Conservation (phyloP, 768 basidiomycete species). For the Tricholoma saponaceum region DNA sequence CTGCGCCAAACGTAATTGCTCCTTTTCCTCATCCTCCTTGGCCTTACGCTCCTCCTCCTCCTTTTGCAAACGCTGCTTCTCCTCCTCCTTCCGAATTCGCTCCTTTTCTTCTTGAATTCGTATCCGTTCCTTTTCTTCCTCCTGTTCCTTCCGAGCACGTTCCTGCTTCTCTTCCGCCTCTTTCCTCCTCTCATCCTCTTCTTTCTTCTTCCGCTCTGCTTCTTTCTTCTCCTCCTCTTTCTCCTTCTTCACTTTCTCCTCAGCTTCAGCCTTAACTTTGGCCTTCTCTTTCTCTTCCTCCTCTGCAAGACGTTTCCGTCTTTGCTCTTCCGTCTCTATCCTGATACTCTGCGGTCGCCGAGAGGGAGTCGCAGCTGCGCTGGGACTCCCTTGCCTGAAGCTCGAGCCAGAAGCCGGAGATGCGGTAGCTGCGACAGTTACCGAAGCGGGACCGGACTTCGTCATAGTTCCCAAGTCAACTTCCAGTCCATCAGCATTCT, state of each 20-base stretch:
- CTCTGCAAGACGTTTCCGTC: conserved; percentile 40
- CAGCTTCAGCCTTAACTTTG: conserved; percentile 34
- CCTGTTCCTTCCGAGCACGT: conserved; percentile 26
- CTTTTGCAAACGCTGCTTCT: conserved; percentile 21
- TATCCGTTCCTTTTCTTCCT: conserved; percentile 22
- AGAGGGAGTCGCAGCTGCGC: conserved; percentile 26
- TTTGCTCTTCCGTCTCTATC: conserved; percentile 57
- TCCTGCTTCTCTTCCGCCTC: conserved; percentile 27
- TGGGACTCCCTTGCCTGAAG: conserved; percentile 34
- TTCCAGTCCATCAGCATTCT: conserved; percentile 62
- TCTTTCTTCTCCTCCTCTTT: conserved; percentile 37
- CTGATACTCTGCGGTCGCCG: conserved; percentile 43
- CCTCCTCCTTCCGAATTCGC: conserved; percentile 30
- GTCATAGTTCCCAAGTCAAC: conserved; percentile 54
- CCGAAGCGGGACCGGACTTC: conserved; percentile 35
- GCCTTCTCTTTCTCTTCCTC: conserved; percentile 42
- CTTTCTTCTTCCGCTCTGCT: conserved; percentile 29
- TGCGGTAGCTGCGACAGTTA: conserved; percentile 35
- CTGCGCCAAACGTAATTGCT: conserved; percentile 36
- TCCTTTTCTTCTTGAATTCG: conserved; percentile 51
- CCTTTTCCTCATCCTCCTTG: conserved; percentile 52
- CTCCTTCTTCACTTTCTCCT: conserved; percentile 39
- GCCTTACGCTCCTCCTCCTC: conserved; percentile 30
- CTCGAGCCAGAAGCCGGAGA: conserved; percentile 26
- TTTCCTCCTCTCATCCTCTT: conserved; percentile 24